A percentile compares a stretch with the other conserved stretches of the same genome.
Conservation (phyloP, 1,139 yeast species). For the Yamadazyma triangularis region DNA sequence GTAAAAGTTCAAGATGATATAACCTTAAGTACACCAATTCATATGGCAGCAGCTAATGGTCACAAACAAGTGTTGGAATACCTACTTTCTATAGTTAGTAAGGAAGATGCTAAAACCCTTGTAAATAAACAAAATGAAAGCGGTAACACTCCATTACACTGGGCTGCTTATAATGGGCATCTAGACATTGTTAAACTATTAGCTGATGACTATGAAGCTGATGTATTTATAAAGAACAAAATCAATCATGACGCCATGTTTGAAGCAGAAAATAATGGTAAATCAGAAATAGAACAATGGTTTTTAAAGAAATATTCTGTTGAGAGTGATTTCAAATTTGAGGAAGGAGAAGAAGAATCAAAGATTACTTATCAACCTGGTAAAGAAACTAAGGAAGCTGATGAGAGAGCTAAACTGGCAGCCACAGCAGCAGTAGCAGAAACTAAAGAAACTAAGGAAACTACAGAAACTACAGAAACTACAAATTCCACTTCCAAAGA, state of each 20-base stretch:
- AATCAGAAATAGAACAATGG: slow-evolving; percentile 65
- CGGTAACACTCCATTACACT: slow-evolving; percentile 92
- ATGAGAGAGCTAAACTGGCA: slow-evolving; percentile 35
- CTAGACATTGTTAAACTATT: slow-evolving; percentile 63
- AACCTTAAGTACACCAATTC: slow-evolving; percentile 73
- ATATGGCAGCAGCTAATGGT: slow-evolving; percentile 95
- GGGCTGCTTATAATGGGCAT: slow-evolving; percentile 93
- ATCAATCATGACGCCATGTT: slow-evolving; percentile 80
- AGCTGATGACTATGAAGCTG: slow-evolving; percentile 72
- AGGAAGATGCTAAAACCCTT: slow-evolving; percentile 41
- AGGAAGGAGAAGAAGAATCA: slow-evolving; percentile 42
- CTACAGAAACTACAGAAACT: slow-evolving; percentile 9
- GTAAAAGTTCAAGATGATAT: slow-evolving; percentile 55
- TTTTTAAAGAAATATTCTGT: slow-evolving; percentile 68
- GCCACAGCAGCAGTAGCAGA: slow-evolving; percentile 19
- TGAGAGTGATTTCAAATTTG: slow-evolving; percentile 50
- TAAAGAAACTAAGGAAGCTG: slow-evolving; percentile 44
- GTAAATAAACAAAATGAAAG: slow-evolving; percentile 63
- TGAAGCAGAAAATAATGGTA: slow-evolving; percentile 78
- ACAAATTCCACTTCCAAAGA: neutral
- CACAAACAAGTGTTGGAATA: slow-evolving; percentile 66
- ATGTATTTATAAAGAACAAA: slow-evolving; percentile 71
- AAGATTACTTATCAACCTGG: slow-evolving; percentile 47
- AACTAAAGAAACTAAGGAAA: slow-evolving; percentile 7
- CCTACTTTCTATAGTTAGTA: slow-evolving; percentile 46